These are phyloP conservation scores for Schwanniomyces occidentalis DNA, from an alignment of 805 yeast genomes.

Conservation along the genomic window DNA sequence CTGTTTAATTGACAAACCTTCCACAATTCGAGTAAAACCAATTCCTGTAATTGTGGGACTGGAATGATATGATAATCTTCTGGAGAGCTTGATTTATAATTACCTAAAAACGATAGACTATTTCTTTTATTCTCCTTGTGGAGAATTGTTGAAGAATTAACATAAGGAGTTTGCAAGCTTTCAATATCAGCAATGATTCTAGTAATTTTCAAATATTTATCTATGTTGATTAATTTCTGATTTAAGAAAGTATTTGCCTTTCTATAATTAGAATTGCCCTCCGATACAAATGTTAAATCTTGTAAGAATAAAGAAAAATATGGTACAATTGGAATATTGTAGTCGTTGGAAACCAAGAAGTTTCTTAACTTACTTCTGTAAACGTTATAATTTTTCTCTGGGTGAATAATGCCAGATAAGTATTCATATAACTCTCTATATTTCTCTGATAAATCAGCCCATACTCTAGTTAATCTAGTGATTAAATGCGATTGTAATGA, in stretches of 20 bases:
- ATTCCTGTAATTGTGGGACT: constrained; percentile 52
- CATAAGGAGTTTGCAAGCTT: constrained; percentile 64
- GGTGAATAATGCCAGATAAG: constrained; percentile 68
- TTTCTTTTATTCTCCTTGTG: constrained; percentile 17
- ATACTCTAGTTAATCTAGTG: constrained; percentile 59
- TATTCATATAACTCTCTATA: constrained; percentile 63
- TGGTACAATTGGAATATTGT: constrained; percentile 69
- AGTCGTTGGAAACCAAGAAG: constrained; percentile 49
- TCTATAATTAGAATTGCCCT: constrained; percentile 73
- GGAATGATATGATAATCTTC: constrained; percentile 42
- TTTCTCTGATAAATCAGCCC: constrained; percentile 60
- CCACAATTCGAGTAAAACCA: constrained; percentile 69
- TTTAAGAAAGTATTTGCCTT: constrained; percentile 57
- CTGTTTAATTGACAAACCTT: constrained; percentile 61
- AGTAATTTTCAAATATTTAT: constrained; percentile 68
- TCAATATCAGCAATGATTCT: constrained; percentile 67
- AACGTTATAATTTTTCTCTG: constrained; percentile 68
- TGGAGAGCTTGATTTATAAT: constrained; percentile 14
- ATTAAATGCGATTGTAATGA: constrained; percentile 72
- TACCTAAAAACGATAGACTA: constrained; percentile 20
- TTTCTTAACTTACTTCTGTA: constrained; percentile 64
- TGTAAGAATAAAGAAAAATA: constrained; percentile 73
- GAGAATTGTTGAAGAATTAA: constrained; percentile 14
- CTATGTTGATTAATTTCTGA: constrained; percentile 67
- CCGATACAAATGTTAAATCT: constrained; percentile 78